Percentiles rank a stretch among this genome's conserved stretches.
These are phyloP conservation scores for Fragaria vesca DNA, from an alignment of 306 rosid species.

Conservation along the genomic window DNA sequence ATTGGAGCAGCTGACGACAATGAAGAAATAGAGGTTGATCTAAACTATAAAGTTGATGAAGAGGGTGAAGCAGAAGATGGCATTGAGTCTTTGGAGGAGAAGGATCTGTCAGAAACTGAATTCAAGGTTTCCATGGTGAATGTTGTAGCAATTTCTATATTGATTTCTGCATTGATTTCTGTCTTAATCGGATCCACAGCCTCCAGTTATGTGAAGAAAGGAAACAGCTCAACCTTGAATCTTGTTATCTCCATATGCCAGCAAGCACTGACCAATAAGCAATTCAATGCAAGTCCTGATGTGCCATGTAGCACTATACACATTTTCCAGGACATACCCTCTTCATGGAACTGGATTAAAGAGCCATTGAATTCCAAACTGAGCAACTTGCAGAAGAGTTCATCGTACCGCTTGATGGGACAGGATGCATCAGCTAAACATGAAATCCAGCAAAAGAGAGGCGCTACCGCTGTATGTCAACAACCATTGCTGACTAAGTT, in stretches of 20 bases:
- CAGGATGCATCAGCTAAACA: background rate
- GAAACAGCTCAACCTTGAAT: slow-evolving; percentile 22
- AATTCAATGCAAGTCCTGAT: slow-evolving; percentile 20
- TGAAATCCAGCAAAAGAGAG: background rate
- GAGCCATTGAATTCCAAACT: slow-evolving; percentile 60
- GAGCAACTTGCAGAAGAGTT: slow-evolving; percentile 54
- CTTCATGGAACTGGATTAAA: slow-evolving; percentile 37
- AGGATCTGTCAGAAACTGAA: background rate
- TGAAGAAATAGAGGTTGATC: background rate
- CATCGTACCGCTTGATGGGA: background rate
- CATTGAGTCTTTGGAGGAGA: slow-evolving; percentile 6
- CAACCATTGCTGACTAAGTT: background rate
- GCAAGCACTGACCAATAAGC: slow-evolving; percentile 26
- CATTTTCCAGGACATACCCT: slow-evolving; percentile 31
- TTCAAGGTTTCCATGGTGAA: background rate
- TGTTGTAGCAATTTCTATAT: slow-evolving; percentile 26
- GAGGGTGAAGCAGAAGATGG: background rate
- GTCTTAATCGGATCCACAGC: slow-evolving; percentile 34
- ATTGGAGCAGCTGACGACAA: background rate
- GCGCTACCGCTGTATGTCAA: background rate
- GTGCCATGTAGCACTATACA: slow-evolving; percentile 13
- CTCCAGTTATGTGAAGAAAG: slow-evolving; percentile 32
- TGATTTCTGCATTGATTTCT: slow-evolving; percentile 23
- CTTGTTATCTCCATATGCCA: background rate
- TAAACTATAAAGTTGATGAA: background rate